These are phyloP conservation scores for Mycena sp. DNA, from an alignment of 1,284 basidiomycete genomes.

Conservation along the genomic window DNA sequence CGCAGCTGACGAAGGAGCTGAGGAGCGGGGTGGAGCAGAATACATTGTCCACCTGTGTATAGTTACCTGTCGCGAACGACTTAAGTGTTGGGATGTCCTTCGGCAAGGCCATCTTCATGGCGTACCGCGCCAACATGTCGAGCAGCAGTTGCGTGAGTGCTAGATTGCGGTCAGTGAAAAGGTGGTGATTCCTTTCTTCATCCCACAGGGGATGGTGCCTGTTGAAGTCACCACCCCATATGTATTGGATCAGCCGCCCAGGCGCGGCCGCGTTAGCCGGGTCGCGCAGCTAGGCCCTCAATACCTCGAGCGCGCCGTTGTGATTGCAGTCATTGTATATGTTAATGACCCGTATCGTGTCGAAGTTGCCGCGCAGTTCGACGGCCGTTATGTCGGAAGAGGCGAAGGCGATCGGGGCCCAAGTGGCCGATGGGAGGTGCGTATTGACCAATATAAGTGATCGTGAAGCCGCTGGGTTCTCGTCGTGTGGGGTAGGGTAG, in stretches of 20 bases:
- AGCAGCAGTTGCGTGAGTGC: conserved; percentile 30
- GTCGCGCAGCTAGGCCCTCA: conserved; percentile 10
- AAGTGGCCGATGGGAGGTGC: not conserved
- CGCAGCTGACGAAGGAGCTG: conserved; percentile 34
- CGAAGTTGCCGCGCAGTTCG: conserved; percentile 21
- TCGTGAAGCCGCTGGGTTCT: not conserved
- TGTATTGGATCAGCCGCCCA: conserved; percentile 23
- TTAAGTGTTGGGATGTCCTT: conserved; percentile 40
- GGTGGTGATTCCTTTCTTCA: conserved; percentile 46
- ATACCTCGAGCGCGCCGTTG: conserved; percentile 30
- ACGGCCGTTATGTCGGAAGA: conserved; percentile 42
- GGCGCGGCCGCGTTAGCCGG: not conserved
- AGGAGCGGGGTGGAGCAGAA: conserved; percentile 32
- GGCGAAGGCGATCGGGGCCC: not conserved
- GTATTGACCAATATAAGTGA: conserved; percentile 8
- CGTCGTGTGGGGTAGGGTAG: not conserved
- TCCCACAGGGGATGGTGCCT: conserved; percentile 60
- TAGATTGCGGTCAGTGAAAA: conserved; percentile 39
- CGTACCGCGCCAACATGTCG: conserved; percentile 32
- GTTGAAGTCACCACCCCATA: conserved; percentile 61
- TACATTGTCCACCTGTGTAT: conserved; percentile 46
- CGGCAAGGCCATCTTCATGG: conserved; percentile 41
- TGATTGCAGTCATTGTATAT: conserved; percentile 46
- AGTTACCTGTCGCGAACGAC: conserved; percentile 34
- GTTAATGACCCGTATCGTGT: conserved; percentile 41